Conservation (phyloP, 2,329 filamentous ascomycete species). For the Monosporascus sp. region DNA sequence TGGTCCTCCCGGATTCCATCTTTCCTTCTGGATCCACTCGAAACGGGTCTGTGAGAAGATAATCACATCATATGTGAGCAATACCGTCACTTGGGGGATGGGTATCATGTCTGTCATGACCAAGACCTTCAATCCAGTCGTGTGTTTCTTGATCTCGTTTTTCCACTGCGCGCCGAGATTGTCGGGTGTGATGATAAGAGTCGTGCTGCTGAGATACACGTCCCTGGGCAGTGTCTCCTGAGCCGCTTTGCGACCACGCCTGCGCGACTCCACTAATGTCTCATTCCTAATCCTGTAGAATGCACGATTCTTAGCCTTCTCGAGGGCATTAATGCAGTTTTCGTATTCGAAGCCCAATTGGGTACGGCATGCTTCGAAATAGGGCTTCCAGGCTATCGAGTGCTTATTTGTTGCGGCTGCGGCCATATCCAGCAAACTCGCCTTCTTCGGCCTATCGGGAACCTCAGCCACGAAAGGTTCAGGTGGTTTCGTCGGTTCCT, state of each 20-base stretch:
- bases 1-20: constrained; percentile 29
- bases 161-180: constrained; percentile 85
- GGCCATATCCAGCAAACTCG: constrained; percentile 71
- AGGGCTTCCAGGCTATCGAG: constrained; percentile 64
- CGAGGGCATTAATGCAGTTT: constrained; percentile 51
- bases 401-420: constrained; percentile 62
- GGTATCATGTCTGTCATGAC: constrained; percentile 49
- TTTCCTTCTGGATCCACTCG: constrained; percentile 52
- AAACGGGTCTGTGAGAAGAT: constrained; percentile 72
- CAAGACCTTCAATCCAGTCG: constrained; percentile 59
- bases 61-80: constrained; percentile 68
- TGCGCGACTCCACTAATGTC: constrained; percentile 37
- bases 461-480: constrained; percentile 45
- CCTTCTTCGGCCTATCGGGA: constrained; percentile 34
- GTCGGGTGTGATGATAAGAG: constrained; percentile 73
- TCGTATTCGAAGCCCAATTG: constrained; percentile 44
- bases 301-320: constrained; percentile 44
- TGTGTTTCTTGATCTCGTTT: constrained; percentile 75
- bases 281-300: constrained; percentile 45
- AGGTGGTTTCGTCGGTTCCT: constrained; percentile 61
- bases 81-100: constrained; percentile 51
- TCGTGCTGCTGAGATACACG: constrained; percentile 62
- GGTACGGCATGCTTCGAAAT: constrained; percentile 49
- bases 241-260: constrained; percentile 30
- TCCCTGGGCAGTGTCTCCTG: constrained; percentile 32